phyloP scores from a whole-genome alignment of 2,329 filamentous ascomycete genomes.

The Aspergillus calidoustus region DNA sequence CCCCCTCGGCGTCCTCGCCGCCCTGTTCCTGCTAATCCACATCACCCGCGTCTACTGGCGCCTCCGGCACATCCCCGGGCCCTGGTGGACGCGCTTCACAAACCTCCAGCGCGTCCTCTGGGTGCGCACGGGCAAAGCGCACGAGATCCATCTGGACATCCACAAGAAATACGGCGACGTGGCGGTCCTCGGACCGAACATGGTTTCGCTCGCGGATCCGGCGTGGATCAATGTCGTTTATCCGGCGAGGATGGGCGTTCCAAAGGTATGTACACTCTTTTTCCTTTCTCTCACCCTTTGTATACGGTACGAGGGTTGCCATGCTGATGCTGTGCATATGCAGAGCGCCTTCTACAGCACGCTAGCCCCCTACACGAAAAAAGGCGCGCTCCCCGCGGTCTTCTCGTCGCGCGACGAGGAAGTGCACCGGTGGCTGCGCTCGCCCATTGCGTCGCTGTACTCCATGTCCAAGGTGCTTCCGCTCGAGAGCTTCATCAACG shows the following conservation, averaged over 20 bases:
- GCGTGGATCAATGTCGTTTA: constrained; percentile 28
- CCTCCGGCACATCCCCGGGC: constrained; percentile 43
- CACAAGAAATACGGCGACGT: constrained; percentile 34
- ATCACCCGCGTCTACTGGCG: constrained; percentile 40
- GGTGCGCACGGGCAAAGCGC: constrained; percentile 28
- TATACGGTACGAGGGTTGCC: no score
- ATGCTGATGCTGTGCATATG: background rate
- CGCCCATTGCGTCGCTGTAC: constrained; percentile 18
- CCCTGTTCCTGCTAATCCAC: background rate
- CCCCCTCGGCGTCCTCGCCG: background rate
- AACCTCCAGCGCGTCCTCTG: constrained; percentile 32
- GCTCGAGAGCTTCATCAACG: constrained; percentile 11
- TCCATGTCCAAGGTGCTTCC: constrained; percentile 16
- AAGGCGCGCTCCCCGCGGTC: constrained; percentile 27
- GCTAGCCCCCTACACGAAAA: background rate
- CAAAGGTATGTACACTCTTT: constrained; percentile 18
- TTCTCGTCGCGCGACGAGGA: constrained; percentile 38
- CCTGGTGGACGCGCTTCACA: constrained; percentile 30
- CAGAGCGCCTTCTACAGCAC: constrained; percentile 35
- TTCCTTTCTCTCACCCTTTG: background rate
- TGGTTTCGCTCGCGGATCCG: constrained; percentile 34
- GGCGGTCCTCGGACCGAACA: constrained; percentile 36
- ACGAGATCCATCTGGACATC: constrained; percentile 24
- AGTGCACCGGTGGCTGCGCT: constrained; percentile 26
- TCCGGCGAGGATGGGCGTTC: constrained; percentile 20